phyloP scores from a whole-genome alignment of 2,329 filamentous ascomycete species.

The Fusarium begoniae region DNA sequence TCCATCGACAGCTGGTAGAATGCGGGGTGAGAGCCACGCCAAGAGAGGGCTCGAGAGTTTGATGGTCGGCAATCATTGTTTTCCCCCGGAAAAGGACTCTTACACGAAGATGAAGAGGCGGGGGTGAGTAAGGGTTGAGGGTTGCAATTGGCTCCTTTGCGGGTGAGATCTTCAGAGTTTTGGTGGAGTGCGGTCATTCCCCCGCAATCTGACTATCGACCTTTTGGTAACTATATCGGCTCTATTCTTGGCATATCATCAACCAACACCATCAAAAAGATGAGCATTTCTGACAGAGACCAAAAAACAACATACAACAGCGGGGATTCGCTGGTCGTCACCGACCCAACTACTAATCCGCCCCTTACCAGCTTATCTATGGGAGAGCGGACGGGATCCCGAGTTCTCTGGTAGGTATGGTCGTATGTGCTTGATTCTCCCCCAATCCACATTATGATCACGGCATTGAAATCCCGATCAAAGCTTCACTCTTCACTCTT shows the following conservation, averaged over 20 bases:
- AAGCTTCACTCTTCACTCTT: not conserved
- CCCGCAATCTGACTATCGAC: slow-evolving; percentile 20
- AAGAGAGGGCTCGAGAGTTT: not conserved
- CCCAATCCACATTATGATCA: not conserved
- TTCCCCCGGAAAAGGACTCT: not conserved
- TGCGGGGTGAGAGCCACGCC: slow-evolving; percentile 32
- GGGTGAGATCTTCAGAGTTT: not conserved
- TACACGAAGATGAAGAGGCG: slow-evolving; percentile 29
- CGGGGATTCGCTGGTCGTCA: slow-evolving; percentile 13
- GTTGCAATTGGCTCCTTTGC: not conserved
- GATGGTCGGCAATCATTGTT: slow-evolving; percentile 12
- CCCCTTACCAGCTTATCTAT: slow-evolving; percentile 7
- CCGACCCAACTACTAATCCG: slow-evolving; percentile 19
- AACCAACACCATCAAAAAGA: not conserved
- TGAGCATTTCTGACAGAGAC: not conserved
- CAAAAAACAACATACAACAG: slow-evolving; percentile 9
- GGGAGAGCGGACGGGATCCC: slow-evolving; percentile 28
- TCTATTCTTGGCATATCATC: not conserved
- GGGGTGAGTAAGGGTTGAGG: not conserved
- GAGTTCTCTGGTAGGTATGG: slow-evolving; percentile 19
- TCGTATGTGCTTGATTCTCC: not conserved
- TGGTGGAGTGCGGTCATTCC: not conserved
- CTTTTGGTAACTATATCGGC: slow-evolving; percentile 1
- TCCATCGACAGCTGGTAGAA: slow-evolving; percentile 3
- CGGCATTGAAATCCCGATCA: not conserved